phyloP scores from a whole-genome alignment of 73 alveolate species.

The Symbiodinium natans region DNA sequence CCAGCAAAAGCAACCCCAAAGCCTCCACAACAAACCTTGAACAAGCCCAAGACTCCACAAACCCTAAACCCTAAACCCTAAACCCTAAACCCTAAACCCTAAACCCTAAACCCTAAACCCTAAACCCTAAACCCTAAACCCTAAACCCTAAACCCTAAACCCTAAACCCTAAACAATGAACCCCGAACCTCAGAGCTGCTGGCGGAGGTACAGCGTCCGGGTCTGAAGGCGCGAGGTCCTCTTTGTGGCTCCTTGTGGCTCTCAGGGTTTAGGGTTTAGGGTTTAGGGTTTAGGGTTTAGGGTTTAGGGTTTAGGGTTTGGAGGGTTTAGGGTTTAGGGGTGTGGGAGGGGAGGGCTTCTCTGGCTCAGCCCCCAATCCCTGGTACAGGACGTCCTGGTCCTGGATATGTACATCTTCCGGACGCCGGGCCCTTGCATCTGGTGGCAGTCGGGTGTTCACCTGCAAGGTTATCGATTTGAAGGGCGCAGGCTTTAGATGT shows the following conservation, averaged over 20 bases:
- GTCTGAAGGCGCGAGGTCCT: conserved; percentile 29
- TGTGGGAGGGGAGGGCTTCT: not conserved
- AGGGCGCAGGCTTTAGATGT: too few relatives aligned
- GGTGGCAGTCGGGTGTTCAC: not conserved
- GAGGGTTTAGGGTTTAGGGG: not conserved
- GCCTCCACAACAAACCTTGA: too few relatives aligned
- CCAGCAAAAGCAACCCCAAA: too few relatives aligned
- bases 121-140: too few relatives aligned
- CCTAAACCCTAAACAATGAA: too few relatives aligned
- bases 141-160: too few relatives aligned
- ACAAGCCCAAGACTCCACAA: too few relatives aligned
- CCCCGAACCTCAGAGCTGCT: too few relatives aligned
- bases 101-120: not conserved
- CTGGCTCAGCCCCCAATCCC: too few relatives aligned
- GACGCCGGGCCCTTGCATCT: not conserved
- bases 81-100: not conserved
- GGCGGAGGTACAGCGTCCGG: conserved; percentile 74
- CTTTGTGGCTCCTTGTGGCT: not conserved
- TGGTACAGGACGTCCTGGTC: conserved; percentile 33
- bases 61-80: not conserved
- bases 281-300: not conserved
- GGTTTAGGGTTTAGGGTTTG: not conserved
- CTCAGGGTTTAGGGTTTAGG: not conserved
- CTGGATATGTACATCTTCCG: conserved; percentile 90
- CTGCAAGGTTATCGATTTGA: too few relatives aligned